phyloP scores from a whole-genome alignment of 768 basidiomycete species.

The Coprinellus micaceus region DNA sequence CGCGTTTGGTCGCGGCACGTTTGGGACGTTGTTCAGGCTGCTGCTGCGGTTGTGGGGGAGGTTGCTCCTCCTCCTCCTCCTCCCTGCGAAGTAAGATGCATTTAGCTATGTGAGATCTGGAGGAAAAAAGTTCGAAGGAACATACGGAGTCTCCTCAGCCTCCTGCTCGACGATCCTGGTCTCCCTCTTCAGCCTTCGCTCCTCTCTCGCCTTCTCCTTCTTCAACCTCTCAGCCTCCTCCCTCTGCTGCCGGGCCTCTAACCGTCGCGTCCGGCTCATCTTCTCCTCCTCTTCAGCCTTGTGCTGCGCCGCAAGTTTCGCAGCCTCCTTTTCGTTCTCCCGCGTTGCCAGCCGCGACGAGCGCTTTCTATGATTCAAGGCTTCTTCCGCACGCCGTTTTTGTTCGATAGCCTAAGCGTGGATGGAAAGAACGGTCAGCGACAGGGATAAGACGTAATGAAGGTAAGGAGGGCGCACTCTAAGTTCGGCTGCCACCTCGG shows the following conservation, averaged over 20 bases:
- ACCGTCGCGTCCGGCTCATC: constrained; percentile 55
- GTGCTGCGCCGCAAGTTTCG: constrained; percentile 52
- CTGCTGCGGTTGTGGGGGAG: neutral
- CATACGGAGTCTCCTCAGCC: neutral
- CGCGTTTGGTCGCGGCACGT: neutral
- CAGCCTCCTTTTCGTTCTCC: constrained; percentile 77
- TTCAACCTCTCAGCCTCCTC: constrained; percentile 52
- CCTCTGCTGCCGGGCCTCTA: constrained; percentile 52
- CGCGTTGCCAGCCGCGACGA: constrained; percentile 84
- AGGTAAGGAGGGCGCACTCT: constrained; percentile 40
- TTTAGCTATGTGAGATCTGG: neutral
- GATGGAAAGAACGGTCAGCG: neutral
- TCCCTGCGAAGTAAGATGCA: neutral
- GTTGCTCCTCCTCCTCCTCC: neutral
- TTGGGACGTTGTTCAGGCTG: neutral
- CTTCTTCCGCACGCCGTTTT: constrained; percentile 64
- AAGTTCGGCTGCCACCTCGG: constrained; percentile 63
- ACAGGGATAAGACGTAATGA: neutral
- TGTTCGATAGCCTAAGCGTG: constrained; percentile 53
- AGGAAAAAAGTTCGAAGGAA: neutral
- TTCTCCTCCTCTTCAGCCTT: constrained; percentile 68
- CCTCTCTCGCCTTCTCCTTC: constrained; percentile 60
- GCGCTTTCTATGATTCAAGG: constrained; percentile 81
- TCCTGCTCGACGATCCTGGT: constrained; percentile 25
- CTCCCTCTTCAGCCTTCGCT: constrained; percentile 47